A percentile compares a stretch with the other conserved stretches of the same genome.
phyloP scores from a whole-genome alignment of 2,329 filamentous ascomycete genomes.

The Volutella citrinella region DNA sequence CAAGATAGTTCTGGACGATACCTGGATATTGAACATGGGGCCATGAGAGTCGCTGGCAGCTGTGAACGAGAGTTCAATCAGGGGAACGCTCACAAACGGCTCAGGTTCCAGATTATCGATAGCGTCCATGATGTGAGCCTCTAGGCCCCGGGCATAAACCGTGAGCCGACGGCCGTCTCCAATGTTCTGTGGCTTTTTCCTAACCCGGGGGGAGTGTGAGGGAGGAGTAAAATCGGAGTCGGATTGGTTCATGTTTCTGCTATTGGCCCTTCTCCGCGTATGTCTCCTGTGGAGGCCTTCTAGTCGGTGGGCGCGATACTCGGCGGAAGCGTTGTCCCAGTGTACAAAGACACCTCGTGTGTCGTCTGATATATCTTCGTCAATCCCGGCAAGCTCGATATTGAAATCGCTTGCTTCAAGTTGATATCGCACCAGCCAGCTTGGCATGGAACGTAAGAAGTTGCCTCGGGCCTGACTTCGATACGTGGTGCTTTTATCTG shows the following conservation, averaged over 20 bases:
- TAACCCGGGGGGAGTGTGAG: slow-evolving; percentile 36
- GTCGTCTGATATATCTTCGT: slow-evolving; percentile 77
- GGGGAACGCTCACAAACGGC: slow-evolving; percentile 80
- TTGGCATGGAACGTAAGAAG: slow-evolving; percentile 73
- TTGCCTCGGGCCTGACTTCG: slow-evolving; percentile 53
- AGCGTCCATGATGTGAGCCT: slow-evolving; percentile 87
- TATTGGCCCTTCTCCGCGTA: slow-evolving; percentile 69
- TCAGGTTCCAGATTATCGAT: slow-evolving; percentile 81
- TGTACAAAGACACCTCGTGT: slow-evolving; percentile 82
- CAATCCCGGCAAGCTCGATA: slow-evolving; percentile 84
- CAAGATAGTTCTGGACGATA: slow-evolving; percentile 73
- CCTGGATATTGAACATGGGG: slow-evolving; percentile 82
- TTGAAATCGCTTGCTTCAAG: slow-evolving; percentile 88
- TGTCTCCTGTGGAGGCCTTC: slow-evolving; percentile 59
- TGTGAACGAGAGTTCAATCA: slow-evolving; percentile 81
- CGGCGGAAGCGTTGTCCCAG: slow-evolving; percentile 80
- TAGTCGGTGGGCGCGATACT: slow-evolving; percentile 80
- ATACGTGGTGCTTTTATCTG: slow-evolving; percentile 50
- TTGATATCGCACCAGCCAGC: slow-evolving; percentile 81
- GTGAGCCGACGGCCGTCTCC: slow-evolving; percentile 79
- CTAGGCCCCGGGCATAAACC: slow-evolving; percentile 77
- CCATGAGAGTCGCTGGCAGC: slow-evolving; percentile 85
- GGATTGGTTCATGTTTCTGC: slow-evolving; percentile 63
- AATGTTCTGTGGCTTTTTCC: slow-evolving; percentile 52
- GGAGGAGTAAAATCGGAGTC: slow-evolving; percentile 59